These are phyloP conservation scores for Lanzia echinophila DNA, from an alignment of 2,329 filamentous ascomycete species.

Conservation along the genomic window DNA sequence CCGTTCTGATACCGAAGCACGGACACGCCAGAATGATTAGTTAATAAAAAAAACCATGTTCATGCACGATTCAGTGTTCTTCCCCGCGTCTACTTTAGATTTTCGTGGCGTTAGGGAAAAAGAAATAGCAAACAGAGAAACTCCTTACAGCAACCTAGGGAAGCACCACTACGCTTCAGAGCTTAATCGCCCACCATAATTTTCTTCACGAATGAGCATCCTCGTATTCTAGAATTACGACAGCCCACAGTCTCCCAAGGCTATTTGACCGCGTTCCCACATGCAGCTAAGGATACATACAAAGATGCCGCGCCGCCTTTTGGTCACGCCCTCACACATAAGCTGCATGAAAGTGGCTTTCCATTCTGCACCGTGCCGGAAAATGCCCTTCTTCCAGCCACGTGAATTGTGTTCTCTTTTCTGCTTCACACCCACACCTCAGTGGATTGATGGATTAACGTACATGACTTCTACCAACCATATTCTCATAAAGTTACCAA, in stretches of 20 bases:
- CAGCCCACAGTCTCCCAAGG: not conserved
- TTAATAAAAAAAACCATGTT: not conserved
- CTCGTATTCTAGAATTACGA: not conserved
- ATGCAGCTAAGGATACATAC: constrained; percentile 2
- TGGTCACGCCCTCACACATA: constrained; percentile 6
- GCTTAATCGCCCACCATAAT: not conserved
- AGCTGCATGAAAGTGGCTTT: constrained; percentile 1
- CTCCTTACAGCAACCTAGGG: not conserved
- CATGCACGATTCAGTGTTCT: not conserved
- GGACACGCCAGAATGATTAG: not conserved
- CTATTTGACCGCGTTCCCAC: not conserved
- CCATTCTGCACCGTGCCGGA: constrained; percentile 5
- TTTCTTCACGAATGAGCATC: not conserved
- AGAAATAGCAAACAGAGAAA: not conserved
- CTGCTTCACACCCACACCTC: not conserved
- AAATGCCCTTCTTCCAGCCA: constrained; percentile 1
- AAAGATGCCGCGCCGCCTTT: constrained; percentile 3
- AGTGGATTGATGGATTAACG: not conserved
- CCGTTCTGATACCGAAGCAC: not conserved
- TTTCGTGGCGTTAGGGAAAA: not conserved
- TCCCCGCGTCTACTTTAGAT: not conserved
- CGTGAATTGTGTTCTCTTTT: constrained; percentile 1
- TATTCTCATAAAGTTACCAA: not conserved
- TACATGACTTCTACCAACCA: not conserved
- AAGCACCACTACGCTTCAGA: not conserved